phyloP scores from a whole-genome alignment of 2,329 filamentous ascomycete species.

The Penicillium psychrosexuale region DNA sequence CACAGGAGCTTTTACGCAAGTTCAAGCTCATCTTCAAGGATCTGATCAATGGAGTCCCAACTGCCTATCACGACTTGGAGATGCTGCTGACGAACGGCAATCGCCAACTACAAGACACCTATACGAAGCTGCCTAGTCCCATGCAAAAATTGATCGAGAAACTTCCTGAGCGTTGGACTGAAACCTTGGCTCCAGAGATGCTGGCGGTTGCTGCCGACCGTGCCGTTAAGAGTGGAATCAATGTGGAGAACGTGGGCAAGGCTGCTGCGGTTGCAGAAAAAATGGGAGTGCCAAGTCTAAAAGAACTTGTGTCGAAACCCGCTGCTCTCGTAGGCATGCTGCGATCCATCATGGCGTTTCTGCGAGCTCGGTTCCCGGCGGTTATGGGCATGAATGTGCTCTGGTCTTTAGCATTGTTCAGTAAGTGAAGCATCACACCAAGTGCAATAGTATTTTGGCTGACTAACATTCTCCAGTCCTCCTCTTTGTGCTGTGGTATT shows the following conservation, averaged over 20 bases:
- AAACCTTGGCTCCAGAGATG: slow-evolving; percentile 73
- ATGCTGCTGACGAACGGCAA: slow-evolving; percentile 63
- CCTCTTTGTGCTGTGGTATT: slow-evolving; percentile 96
- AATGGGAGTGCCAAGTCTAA: slow-evolving; percentile 67
- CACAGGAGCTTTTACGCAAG: slow-evolving; percentile 72
- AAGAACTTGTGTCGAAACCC: slow-evolving; percentile 78
- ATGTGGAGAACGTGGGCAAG: slow-evolving; percentile 50
- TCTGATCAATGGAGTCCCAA: slow-evolving; percentile 85
- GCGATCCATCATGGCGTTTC: slow-evolving; percentile 82
- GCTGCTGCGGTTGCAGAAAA: slow-evolving; percentile 61
- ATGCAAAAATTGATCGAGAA: slow-evolving; percentile 83
- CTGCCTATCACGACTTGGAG: slow-evolving; percentile 86
- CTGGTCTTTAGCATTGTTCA: slow-evolving; percentile 82
- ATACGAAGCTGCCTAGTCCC: slow-evolving; percentile 67
- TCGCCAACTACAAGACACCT: slow-evolving; percentile 61
- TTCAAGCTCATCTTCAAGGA: slow-evolving; percentile 93
- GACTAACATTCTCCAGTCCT: slow-evolving; percentile 58
- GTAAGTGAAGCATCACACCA: slow-evolving; percentile 52
- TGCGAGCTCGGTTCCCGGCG: slow-evolving; percentile 84
- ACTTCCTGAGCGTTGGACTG: slow-evolving; percentile 77
- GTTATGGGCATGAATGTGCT: slow-evolving; percentile 88
- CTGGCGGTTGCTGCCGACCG: slow-evolving; percentile 75
- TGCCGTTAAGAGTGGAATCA: slow-evolving; percentile 56
- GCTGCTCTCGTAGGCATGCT: slow-evolving; percentile 82
- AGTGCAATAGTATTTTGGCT: not conserved